Conservation (phyloP, 2,329 filamentous ascomycete genomes). For the Diplocarpon mali region DNA sequence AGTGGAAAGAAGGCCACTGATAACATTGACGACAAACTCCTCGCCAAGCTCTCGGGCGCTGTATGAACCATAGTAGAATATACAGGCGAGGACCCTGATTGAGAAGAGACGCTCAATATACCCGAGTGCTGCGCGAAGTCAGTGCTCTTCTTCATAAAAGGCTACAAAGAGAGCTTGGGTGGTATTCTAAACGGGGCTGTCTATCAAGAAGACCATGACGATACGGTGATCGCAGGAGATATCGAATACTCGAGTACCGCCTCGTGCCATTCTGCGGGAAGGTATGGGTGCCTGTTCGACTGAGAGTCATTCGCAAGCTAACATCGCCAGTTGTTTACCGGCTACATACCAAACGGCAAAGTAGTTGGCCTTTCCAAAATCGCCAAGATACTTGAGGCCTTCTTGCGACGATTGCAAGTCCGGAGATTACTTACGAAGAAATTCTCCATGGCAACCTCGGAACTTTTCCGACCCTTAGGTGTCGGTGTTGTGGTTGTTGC, state of each 20-base stretch:
- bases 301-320: constrained; percentile 1
- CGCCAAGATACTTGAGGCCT: constrained; percentile 90
- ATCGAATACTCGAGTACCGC: constrained; percentile 96
- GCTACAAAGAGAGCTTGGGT: constrained; percentile 82
- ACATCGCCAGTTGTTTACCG: constrained; percentile 73
- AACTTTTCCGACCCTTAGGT: constrained; percentile 80
- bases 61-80: constrained; percentile 54
- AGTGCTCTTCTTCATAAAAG: constrained; percentile 86
- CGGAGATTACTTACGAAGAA: constrained; percentile 91
- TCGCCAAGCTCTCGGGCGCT: constrained; percentile 43
- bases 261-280: constrained; percentile 90
- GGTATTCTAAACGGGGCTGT: constrained; percentile 85
- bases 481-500: constrained; percentile 91
- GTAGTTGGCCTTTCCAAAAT: constrained; percentile 92
- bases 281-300: constrained; percentile 36
- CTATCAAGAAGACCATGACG: constrained; percentile 89
- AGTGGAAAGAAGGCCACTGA: too few relatives aligned
- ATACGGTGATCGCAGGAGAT: constrained; percentile 91
- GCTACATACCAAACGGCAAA: constrained; percentile 80
- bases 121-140: constrained; percentile 85
- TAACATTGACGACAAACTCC: neutral
- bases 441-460: constrained; percentile 78
- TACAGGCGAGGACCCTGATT: constrained; percentile 51
- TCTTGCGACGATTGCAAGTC: constrained; percentile 78
- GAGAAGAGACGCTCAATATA: constrained; percentile 50